These are phyloP conservation scores for Stereocaulon alpinum DNA, from an alignment of 495 filamentous ascomycete species.

Conservation along the genomic window DNA sequence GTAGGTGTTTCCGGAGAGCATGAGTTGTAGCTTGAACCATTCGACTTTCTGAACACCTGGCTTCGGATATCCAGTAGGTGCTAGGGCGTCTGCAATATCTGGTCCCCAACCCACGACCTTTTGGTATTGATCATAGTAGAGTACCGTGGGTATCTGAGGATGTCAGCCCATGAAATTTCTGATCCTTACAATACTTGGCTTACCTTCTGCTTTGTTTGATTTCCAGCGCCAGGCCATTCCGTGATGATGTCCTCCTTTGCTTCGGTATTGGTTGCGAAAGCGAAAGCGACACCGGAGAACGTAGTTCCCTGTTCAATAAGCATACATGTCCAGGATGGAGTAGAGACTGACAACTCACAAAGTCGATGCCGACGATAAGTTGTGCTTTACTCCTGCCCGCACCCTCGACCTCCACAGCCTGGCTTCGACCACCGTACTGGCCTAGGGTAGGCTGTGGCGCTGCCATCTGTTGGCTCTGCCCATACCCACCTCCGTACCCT, in stretches of 20 bases:
- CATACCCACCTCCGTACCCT: conserved; percentile 37
- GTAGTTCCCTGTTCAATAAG: conserved; percentile 50
- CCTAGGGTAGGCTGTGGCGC: conserved; percentile 29
- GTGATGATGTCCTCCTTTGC: conserved; percentile 70
- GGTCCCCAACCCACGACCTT: conserved; percentile 76
- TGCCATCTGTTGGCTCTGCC: conserved; percentile 22
- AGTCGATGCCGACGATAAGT: conserved; percentile 64
- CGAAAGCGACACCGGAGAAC: conserved; percentile 70
- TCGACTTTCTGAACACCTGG: conserved; percentile 73
- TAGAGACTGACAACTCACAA: conserved; percentile 27
- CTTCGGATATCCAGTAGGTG: conserved; percentile 70
- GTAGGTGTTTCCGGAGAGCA: conserved; percentile 72
- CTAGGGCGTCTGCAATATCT: conserved; percentile 68
- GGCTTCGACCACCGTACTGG: conserved; percentile 41
- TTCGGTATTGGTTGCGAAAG: conserved; percentile 68
- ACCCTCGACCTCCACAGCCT: conserved; percentile 75
- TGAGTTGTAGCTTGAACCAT: conserved; percentile 77
- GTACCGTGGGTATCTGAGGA: conserved; percentile 61
- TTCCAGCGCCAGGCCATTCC: conserved; percentile 69
- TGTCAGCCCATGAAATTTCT: not conserved
- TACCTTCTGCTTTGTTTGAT: conserved; percentile 70
- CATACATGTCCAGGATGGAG: not conserved
- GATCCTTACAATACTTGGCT: too few species aligned
- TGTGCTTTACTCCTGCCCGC: conserved; percentile 63
- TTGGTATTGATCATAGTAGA: conserved; percentile 76